phyloP scores from a whole-genome alignment of 2,329 filamentous ascomycete species.

The Pyricularia sp. region DNA sequence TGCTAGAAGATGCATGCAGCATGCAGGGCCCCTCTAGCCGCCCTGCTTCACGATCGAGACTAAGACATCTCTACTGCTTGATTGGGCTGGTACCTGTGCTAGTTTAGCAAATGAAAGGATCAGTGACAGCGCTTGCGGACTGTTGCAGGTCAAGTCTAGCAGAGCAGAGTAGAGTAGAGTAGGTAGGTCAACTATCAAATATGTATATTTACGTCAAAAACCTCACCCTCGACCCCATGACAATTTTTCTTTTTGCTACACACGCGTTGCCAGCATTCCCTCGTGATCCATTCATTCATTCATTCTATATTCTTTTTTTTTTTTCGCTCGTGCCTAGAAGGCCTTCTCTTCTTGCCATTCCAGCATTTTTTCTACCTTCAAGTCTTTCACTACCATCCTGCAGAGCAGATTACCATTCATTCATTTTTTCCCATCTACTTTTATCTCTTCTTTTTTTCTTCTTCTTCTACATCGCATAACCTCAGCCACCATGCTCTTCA shows the following conservation, averaged over 20 bases:
- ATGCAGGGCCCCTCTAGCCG: neutral
- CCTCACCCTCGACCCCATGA: neutral
- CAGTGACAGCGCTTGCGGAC: neutral
- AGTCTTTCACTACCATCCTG: slow-evolving; percentile 14
- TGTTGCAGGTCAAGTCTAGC: neutral
- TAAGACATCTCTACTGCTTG: neutral
- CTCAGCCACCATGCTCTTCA: slow-evolving; percentile 13
- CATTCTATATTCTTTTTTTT: slow-evolving; percentile 9
- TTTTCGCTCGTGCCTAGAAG: slow-evolving; percentile 13
- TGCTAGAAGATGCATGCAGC: neutral
- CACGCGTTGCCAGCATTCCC: neutral
- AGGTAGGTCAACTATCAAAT: neutral
- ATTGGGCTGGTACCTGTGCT: neutral
- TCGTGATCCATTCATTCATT: slow-evolving; percentile 5
- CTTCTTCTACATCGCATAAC: slow-evolving; percentile 1
- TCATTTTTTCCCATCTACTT: slow-evolving; percentile 6
- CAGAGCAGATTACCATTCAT: slow-evolving; percentile 22
- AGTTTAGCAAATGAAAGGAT: neutral
- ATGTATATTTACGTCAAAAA: neutral
- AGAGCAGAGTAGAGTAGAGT: no score
- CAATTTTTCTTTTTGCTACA: neutral
- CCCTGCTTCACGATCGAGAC: neutral
- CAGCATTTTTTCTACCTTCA: slow-evolving; percentile 7
- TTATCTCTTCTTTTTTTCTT: slow-evolving; percentile 5
- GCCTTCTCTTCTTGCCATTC: slow-evolving; percentile 11